phyloP scores from a whole-genome alignment of 768 basidiomycete genomes.

The Tricholoma saponaceum region DNA sequence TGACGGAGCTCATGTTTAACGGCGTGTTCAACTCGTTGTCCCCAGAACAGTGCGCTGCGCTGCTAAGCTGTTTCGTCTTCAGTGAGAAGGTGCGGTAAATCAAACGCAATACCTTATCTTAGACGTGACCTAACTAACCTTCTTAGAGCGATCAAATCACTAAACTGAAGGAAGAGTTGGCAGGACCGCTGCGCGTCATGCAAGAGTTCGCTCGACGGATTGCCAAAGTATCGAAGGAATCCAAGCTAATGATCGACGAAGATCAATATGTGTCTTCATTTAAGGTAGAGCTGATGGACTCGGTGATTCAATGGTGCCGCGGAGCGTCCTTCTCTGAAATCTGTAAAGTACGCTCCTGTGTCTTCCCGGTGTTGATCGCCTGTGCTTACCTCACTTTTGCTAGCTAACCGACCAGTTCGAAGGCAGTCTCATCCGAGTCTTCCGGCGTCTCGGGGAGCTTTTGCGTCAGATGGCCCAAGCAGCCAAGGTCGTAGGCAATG shows the following conservation, averaged over 20 bases:
- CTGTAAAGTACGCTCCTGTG: slow-evolving; percentile 89
- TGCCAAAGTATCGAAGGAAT: slow-evolving; percentile 95
- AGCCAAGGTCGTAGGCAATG: slow-evolving; percentile 95
- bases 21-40: slow-evolving; percentile 88
- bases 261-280: slow-evolving; percentile 95
- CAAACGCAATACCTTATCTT: not conserved
- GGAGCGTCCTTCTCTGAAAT: slow-evolving; percentile 95
- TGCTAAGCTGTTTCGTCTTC: slow-evolving; percentile 97
- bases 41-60: slow-evolving; percentile 89
- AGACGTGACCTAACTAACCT: not conserved
- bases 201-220: slow-evolving; percentile 94
- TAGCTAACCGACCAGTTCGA: slow-evolving; percentile 98
- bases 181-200: slow-evolving; percentile 90
- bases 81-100: slow-evolving; percentile 78
- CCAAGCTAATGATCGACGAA: slow-evolving; percentile 83
- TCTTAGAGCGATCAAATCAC: slow-evolving; percentile 80
- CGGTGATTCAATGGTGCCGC: slow-evolving; percentile 96
- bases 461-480: slow-evolving; percentile 95
- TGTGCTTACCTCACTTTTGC: too few relatives aligned
- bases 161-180: slow-evolving; percentile 90
- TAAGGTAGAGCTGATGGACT: slow-evolving; percentile 99
- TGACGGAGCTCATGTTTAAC: slow-evolving; percentile 97
- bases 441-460: slow-evolving; percentile 92
- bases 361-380: slow-evolving; percentile 1
- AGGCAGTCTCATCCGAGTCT: slow-evolving; percentile 93